Percentiles rank a stretch among this genome's conserved stretches.
Evolutionary conservation across 805 yeast genomes (phyloP).

Genomic region (Barnettozyma sucrosica): DNA sequence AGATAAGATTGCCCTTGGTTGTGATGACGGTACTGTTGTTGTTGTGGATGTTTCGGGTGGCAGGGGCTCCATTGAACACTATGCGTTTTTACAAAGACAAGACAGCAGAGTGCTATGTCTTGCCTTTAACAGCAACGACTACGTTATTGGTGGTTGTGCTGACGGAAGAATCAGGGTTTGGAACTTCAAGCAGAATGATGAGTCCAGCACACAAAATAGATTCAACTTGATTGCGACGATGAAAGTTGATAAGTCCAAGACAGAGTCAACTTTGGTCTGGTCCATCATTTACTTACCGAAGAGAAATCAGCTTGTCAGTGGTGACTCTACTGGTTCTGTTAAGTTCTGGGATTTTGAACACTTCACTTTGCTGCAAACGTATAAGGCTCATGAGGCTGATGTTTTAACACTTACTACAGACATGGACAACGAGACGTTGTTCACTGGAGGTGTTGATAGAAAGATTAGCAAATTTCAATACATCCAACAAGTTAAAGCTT

Average conservation of each 20-base stretch:
- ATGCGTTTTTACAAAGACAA: conserved; percentile 71
- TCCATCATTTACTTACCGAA: conserved; percentile 58
- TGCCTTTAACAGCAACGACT: conserved; percentile 63
- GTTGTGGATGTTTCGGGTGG: conserved; percentile 84
- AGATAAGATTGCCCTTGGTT: conserved; percentile 74
- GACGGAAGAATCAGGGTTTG: conserved; percentile 90
- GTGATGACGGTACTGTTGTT: conserved; percentile 91
- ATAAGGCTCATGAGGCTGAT: conserved; percentile 87
- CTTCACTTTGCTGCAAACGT: conserved; percentile 73
- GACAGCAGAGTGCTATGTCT: conserved; percentile 74
- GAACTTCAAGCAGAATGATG: conserved; percentile 40
- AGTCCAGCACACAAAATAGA: conserved; percentile 25
- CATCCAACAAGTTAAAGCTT: conserved; percentile 36
- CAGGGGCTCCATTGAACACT: conserved; percentile 73
- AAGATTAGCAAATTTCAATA: conserved; percentile 66
- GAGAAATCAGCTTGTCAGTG: conserved; percentile 77
- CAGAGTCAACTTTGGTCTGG: conserved; percentile 91
- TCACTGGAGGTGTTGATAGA: conserved; percentile 91
- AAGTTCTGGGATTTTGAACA: conserved; percentile 87
- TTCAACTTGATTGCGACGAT: conserved; percentile 77
- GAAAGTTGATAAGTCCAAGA: conserved; percentile 85
- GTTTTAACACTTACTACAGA: conserved; percentile 68
- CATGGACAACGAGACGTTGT: conserved; percentile 54
- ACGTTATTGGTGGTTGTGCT: conserved; percentile 88
- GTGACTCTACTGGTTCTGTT: conserved; percentile 92